phyloP scores from a whole-genome alignment of 2,329 filamentous ascomycete species.

The Grosmannia huntii region DNA sequence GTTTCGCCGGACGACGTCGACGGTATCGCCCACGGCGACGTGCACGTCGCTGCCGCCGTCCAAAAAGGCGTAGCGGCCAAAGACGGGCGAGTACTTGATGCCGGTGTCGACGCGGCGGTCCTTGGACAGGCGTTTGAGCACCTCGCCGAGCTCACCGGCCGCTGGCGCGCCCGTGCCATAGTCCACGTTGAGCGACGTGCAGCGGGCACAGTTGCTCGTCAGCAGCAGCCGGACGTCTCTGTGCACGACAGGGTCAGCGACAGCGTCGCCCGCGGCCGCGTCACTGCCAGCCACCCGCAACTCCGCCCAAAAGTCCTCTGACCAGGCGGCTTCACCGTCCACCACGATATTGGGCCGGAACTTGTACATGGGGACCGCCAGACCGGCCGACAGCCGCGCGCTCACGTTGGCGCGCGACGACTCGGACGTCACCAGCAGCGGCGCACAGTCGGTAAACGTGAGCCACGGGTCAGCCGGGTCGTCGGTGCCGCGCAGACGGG shows the following conservation, averaged over 20 bases:
- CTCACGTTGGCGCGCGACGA: conserved; percentile 58
- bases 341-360: conserved; percentile 65
- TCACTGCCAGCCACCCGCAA: conserved; percentile 33
- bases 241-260: no score
- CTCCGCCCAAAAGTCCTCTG: conserved; percentile 63
- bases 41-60: conserved; percentile 15
- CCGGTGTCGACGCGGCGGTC: conserved; percentile 61
- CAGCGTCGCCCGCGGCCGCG: conserved; percentile 9
- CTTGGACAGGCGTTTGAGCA: conserved; percentile 57
- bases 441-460: conserved; percentile 45
- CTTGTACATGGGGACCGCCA: conserved; percentile 48
- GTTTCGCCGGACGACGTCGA: conserved; percentile 36
- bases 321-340: conserved; percentile 45
- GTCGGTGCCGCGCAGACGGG: not conserved
- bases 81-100: conserved; percentile 53
- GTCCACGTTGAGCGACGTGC: conserved; percentile 58
- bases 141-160: conserved; percentile 40
- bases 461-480: conserved; percentile 8
- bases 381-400: conserved; percentile 33
- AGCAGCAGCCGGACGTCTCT: conserved; percentile 32
- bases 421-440: conserved; percentile 59
- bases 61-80: conserved; percentile 61
- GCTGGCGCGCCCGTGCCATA: conserved; percentile 50
- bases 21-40: conserved; percentile 42
- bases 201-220: conserved; percentile 59